Percentiles rank a stretch among this genome's conserved stretches.
Conservation (phyloP, 2,329 filamentous ascomycete genomes). For the Botrytis fragariae region DNA sequence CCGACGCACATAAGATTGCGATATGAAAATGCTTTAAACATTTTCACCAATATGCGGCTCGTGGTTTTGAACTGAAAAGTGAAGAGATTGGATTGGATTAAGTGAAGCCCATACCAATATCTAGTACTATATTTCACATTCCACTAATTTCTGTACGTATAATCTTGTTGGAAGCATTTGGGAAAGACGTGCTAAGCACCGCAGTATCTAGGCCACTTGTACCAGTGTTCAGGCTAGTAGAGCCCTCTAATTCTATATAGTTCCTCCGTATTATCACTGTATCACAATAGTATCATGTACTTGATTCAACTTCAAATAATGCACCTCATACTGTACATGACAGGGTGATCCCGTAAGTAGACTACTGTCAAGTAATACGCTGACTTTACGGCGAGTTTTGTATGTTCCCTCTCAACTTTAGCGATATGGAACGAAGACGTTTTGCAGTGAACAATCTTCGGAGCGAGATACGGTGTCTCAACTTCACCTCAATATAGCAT, state of each 20-base stretch:
- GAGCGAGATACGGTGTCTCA: neutral
- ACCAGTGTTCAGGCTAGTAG: neutral
- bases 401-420: neutral
- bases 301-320: neutral
- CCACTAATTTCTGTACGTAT: accelerated
- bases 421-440: neutral
- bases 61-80: neutral
- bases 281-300: neutral
- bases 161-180: neutral
- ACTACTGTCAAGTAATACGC: neutral
- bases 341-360: accelerated
- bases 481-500: neutral
- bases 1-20: neutral
- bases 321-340: neutral
- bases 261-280: neutral
- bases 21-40: no score
- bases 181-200: neutral
- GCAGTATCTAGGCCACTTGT: neutral
- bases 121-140: neutral
- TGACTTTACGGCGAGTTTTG: neutral
- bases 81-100: no score
- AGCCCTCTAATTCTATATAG: neutral
- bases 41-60: neutral
- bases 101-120: neutral
- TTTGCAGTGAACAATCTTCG: neutral